These are phyloP conservation scores for Psilocybe azurescens DNA, from an alignment of 768 basidiomycete species.

Conservation along the genomic window DNA sequence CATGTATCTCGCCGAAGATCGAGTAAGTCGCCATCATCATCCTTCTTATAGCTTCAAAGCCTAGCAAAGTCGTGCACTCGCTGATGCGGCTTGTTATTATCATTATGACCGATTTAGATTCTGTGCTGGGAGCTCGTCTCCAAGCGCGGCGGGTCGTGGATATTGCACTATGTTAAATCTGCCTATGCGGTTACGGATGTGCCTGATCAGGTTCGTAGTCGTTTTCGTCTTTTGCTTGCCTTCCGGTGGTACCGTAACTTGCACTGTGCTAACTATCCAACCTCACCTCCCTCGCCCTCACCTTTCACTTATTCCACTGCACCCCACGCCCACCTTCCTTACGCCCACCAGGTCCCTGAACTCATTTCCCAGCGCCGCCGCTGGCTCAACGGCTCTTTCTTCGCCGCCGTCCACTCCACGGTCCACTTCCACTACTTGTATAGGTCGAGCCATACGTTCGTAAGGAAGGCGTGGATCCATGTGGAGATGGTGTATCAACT, in stretches of 20 bases:
- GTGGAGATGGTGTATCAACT: slow-evolving; percentile 91
- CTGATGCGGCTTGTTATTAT: not conserved
- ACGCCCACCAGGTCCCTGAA: slow-evolving; percentile 70
- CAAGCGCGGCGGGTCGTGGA: slow-evolving; percentile 91
- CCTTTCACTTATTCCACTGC: no score
- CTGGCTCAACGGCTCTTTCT: slow-evolving; percentile 99
- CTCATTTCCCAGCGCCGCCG: slow-evolving; percentile 93
- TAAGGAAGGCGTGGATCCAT: slow-evolving; percentile 94
- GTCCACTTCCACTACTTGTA: slow-evolving; percentile 97
- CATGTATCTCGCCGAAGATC: slow-evolving; percentile 95
- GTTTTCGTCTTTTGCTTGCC: no score
- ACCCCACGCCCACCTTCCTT: not conserved
- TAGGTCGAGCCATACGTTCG: slow-evolving; percentile 80
- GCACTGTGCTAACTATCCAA: no score
- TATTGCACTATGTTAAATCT: slow-evolving; percentile 94
- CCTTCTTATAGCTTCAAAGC: no score
- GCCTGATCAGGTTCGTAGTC: slow-evolving; percentile 73
- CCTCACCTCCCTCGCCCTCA: not conserved
- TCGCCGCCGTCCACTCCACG: slow-evolving; percentile 91
- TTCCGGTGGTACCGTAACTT: no score
- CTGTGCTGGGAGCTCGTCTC: slow-evolving; percentile 97
- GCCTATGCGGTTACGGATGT: slow-evolving; percentile 94
- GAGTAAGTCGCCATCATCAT: slow-evolving; percentile 39
- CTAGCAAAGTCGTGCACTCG: no score
- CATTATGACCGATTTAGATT: slow-evolving; percentile 42